phyloP scores from a whole-genome alignment of 1,139 yeast genomes.

The Hyphopichia wangnamkhiaoensis region DNA sequence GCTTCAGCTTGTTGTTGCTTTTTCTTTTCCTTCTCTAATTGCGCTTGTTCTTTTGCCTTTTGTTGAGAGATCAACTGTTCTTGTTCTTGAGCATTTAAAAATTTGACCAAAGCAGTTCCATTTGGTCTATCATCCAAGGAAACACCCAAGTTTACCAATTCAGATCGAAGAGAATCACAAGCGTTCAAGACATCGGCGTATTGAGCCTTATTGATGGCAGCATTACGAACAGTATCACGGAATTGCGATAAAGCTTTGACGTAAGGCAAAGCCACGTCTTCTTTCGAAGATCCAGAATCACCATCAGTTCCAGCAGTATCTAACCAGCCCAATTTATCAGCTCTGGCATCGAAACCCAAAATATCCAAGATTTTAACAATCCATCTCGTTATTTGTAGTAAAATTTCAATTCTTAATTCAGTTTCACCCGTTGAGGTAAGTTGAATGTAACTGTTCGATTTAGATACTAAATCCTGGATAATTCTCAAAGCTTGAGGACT shows the following conservation, averaged over 20 bases:
- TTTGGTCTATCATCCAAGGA: constrained; percentile 86
- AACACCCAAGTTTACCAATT: constrained; percentile 72
- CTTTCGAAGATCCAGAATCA: constrained; percentile 37
- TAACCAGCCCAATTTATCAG: constrained; percentile 80
- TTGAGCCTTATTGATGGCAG: constrained; percentile 69
- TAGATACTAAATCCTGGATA: constrained; percentile 67
- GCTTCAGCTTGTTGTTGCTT: constrained; percentile 39
- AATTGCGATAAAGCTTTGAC: constrained; percentile 75
- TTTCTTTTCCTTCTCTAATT: constrained; percentile 41
- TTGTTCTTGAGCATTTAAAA: constrained; percentile 69
- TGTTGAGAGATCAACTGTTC: constrained; percentile 64
- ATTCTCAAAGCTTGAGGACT: constrained; percentile 73
- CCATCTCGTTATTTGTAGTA: constrained; percentile 65
- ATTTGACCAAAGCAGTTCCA: constrained; percentile 79
- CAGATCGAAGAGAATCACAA: constrained; percentile 46
- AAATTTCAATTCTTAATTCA: constrained; percentile 61
- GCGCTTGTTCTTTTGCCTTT: constrained; percentile 56
- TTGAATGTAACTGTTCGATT: constrained; percentile 70
- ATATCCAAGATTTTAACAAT: constrained; percentile 68
- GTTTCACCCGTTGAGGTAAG: constrained; percentile 45
- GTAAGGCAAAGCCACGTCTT: constrained; percentile 76
- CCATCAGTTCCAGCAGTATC: constrained; percentile 29
- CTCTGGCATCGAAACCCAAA: constrained; percentile 73
- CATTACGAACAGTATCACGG: constrained; percentile 75
- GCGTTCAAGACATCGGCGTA: constrained; percentile 54